Evolutionary conservation across 2,329 filamentous ascomycete species (phyloP).

Genomic region (Neonectria sp.): DNA sequence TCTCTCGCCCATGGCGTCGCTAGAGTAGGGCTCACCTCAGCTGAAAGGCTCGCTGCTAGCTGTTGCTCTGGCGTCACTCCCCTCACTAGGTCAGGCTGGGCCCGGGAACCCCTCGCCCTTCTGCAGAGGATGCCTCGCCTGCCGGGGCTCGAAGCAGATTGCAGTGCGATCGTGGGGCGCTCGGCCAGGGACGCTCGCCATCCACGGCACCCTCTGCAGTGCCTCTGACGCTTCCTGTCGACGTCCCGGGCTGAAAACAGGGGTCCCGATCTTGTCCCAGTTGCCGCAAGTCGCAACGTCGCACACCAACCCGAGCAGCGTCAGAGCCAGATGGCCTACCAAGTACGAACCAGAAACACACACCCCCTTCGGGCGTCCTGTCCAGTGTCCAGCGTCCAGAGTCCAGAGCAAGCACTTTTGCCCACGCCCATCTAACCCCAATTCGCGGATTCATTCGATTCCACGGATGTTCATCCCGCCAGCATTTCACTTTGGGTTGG

Average conservation of each 20-base stretch:
- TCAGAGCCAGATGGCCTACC: neutral
- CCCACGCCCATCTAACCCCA: constrained; percentile 25
- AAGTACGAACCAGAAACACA: neutral
- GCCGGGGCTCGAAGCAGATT: constrained; percentile 44
- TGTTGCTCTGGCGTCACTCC: constrained; percentile 46
- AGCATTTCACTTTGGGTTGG: constrained; percentile 6
- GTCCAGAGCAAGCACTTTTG: constrained; percentile 26
- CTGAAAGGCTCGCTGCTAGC: constrained; percentile 52
- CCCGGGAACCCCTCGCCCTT: constrained; percentile 36
- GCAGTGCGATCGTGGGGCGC: constrained; percentile 49
- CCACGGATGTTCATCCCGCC: constrained; percentile 26
- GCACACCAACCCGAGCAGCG: constrained; percentile 11
- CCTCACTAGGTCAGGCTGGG: constrained; percentile 42
- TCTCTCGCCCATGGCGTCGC: constrained; percentile 46
- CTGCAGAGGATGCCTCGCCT: constrained; percentile 38
- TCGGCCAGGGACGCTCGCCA: constrained; percentile 40
- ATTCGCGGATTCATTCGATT: constrained; percentile 35
- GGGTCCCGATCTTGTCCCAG: constrained; percentile 44
- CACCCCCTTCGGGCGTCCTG: constrained; percentile 24
- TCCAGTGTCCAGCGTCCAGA: neutral
- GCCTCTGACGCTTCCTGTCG: constrained; percentile 44
- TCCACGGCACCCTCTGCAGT: constrained; percentile 29
- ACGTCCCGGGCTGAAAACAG: constrained; percentile 49
- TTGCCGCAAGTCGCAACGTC: constrained; percentile 36
- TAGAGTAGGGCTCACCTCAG: constrained; percentile 57